These are phyloP conservation scores for Curvularia eragrostidis DNA, from an alignment of 2,329 filamentous ascomycete genomes.

Conservation along the genomic window DNA sequence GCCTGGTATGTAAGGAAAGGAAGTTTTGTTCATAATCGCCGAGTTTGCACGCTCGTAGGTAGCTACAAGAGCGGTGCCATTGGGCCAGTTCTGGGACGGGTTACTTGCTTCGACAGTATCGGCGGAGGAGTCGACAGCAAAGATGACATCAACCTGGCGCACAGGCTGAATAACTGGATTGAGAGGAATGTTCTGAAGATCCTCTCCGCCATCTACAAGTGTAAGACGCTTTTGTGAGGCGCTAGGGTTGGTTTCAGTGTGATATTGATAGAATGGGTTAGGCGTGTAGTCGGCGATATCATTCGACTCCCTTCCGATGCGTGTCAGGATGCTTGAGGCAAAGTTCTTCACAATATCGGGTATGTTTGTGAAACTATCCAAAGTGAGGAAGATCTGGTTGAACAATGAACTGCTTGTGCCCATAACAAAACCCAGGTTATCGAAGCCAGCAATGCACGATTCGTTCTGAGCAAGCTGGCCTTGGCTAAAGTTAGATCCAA, in stretches of 20 bases:
- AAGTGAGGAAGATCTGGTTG: constrained; percentile 74
- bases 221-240: constrained; percentile 64
- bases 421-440: constrained; percentile 83
- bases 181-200: constrained; percentile 79
- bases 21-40: constrained; percentile 68
- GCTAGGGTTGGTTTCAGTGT: constrained; percentile 65
- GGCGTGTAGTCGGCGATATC: constrained; percentile 77
- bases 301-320: constrained; percentile 65
- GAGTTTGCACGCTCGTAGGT: constrained; percentile 73
- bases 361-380: constrained; percentile 62
- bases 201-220: constrained; percentile 79
- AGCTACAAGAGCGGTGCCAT: constrained; percentile 75
- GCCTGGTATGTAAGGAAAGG: constrained; percentile 76
- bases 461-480: constrained; percentile 64
- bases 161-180: constrained; percentile 76
- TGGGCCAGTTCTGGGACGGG: constrained; percentile 68
- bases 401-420: constrained; percentile 86
- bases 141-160: constrained; percentile 79
- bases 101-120: constrained; percentile 61
- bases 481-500: constrained; percentile 74
- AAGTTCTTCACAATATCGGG: constrained; percentile 60
- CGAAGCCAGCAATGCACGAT: constrained; percentile 77
- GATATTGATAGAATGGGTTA: constrained; percentile 76
- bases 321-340: constrained; percentile 60
- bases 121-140: constrained; percentile 78